Evolutionary conservation across 179 eudicot genomes (phyloP), one percentile per base, ranked within the genome.

Genomic region (Spinacia oleracea): DNA sequence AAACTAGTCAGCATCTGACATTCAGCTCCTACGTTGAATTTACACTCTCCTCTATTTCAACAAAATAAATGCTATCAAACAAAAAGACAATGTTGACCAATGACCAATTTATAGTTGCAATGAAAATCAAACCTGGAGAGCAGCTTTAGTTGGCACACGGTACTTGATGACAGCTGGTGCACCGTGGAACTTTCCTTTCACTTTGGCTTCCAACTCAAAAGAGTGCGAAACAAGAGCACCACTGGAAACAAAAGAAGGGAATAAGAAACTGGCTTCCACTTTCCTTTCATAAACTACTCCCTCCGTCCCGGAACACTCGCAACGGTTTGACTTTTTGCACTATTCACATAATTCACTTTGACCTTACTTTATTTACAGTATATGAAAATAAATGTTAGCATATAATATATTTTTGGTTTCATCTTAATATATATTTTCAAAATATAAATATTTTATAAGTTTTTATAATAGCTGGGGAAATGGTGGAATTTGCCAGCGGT

Each of bases 91-190:
- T 69, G 16, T 23, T 68, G 14, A 42, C 18, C 18, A 69, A 23
- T 25, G 55, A 69, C 12, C 10, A 7, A 23, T 23, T 23, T 42
- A 46, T 12, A 70, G 50, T 15, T 20, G 76, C 11, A 55, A 27
- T 40, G 58, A 55, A 65, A 63, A 79, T 72, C 77, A 85, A 81
- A 93, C 98, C 98, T 90, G 98, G 68, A 91, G 86, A 58, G 89
- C 90, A 65, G 98, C 87, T 83, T 92, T 88, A n/a, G 98, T 89
- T 15, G 98, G 98, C 68, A 92, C 82, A 64, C 97, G 97, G 82
- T 83, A 93, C 81, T 84, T 92, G 71, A 93, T 85, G 73, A 89
- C 86, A 20, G 98, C 97, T 9, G 98, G 97, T 75, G 92, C 85
- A 77, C 96, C 93, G 68, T 93, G 88, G 81, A 86, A 92, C 72